These are phyloP conservation scores for Kuraishia capsulata DNA, from an alignment of 805 yeast species.

Conservation along the genomic window DNA sequence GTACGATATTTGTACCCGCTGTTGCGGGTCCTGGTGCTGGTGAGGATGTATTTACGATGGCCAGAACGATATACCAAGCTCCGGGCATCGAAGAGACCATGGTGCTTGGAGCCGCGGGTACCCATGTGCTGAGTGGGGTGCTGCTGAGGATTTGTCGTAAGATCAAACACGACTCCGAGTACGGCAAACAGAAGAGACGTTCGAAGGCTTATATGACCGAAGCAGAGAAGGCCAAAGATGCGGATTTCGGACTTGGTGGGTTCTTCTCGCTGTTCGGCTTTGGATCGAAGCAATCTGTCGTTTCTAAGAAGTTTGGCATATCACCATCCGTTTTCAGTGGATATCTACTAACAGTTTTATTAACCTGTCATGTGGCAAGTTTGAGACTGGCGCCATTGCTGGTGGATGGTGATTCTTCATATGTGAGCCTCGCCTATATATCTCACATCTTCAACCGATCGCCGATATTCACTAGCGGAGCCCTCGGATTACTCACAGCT, in stretches of 20 bases:
- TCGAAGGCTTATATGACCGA: constrained; percentile 7
- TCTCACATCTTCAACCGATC: constrained; percentile 23
- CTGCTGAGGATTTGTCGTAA: constrained; percentile 28
- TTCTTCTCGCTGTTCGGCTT: constrained; percentile 44
- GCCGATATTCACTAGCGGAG: constrained; percentile 12
- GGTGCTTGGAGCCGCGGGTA: constrained; percentile 34
- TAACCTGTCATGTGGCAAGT: constrained; percentile 36
- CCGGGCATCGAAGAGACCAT: constrained; percentile 38
- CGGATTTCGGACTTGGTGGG: constrained; percentile 57
- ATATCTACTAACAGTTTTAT: constrained; percentile 34
- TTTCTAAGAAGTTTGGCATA: constrained; percentile 33
- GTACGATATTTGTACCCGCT: constrained; percentile 46
- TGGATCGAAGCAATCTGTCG: constrained; percentile 39
- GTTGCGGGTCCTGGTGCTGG: constrained; percentile 31
- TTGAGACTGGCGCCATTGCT: constrained; percentile 40
- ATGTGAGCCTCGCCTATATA: constrained; percentile 43
- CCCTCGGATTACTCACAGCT: constrained; percentile 25
- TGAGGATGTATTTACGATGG: constrained; percentile 49
- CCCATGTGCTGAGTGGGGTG: constrained; percentile 50
- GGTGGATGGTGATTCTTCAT: constrained; percentile 58
- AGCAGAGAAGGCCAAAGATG: constrained; percentile 13
- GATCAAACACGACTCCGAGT: constrained; percentile 18
- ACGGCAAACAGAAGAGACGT: constrained; percentile 10
- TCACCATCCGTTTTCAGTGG: constrained; percentile 58
- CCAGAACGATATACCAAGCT: constrained; percentile 52